Percentiles rank a stretch among this genome's conserved stretches.
Conservation (phyloP, 768 basidiomycete genomes). For the Clathrus columnatus region DNA sequence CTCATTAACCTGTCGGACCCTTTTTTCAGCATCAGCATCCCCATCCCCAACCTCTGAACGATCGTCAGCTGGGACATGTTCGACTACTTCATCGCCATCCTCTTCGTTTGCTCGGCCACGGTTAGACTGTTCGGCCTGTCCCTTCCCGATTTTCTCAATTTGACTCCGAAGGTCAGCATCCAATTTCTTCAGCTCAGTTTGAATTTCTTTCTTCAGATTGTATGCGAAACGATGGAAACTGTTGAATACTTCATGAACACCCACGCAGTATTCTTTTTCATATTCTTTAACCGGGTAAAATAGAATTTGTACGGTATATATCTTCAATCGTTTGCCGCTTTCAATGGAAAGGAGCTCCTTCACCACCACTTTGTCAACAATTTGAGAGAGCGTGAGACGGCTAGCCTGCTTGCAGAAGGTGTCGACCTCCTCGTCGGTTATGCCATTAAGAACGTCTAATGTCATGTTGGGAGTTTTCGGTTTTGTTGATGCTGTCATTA, state of each 20-base stretch:
- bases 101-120: constrained; percentile 38
- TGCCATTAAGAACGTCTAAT: constrained; percentile 55
- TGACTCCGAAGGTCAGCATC: constrained; percentile 72
- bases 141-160: constrained; percentile 77
- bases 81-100: constrained; percentile 46
- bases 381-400: constrained; percentile 76
- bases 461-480: constrained; percentile 98
- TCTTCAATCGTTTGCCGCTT: constrained; percentile 60
- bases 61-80: constrained; percentile 51
- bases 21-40: constrained; percentile 75
- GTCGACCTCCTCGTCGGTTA: constrained; percentile 48
- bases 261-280: constrained; percentile 69
- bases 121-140: constrained; percentile 39
- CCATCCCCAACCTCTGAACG: constrained; percentile 74
- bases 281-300: constrained; percentile 89
- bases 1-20: constrained; percentile 59
- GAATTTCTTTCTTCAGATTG: constrained; percentile 77
- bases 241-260: constrained; percentile 60
- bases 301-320: constrained; percentile 70
- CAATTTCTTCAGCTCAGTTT: constrained; percentile 76
- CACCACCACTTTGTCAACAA: constrained; percentile 76
- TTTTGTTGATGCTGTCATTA: constrained; percentile 95
- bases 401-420: constrained; percentile 85
- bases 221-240: constrained; percentile 73
- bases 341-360: constrained; percentile 66